Base-by-base conservation (phyloP, 2,329 filamentous ascomycete genomes). In the Arthrobotrys musiformis region DNA sequence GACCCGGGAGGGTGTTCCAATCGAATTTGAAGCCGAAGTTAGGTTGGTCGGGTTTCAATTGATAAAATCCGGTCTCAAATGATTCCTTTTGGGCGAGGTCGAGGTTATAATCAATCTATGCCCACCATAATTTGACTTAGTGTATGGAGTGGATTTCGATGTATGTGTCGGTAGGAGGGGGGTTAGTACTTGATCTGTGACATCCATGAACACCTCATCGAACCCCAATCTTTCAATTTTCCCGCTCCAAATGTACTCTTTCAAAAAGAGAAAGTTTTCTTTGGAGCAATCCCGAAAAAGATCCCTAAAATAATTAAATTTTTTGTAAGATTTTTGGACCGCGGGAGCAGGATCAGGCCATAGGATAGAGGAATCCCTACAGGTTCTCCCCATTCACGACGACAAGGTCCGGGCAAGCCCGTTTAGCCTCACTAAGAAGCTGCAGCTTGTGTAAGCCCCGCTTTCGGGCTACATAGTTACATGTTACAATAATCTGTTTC, bases 401-500 rank as follows among this genome's bases (percentile, higher is more conserved):
- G 62, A 97, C 89, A 15, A 97, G 88, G 70, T 97, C 92, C 0
- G 94, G 93, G 80, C 93, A 97, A 28, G 90, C 83, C 80, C 87
- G 89, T 83, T 89, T 92, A 2, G 94, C 95, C 78, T 97, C 93
- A 64, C 87, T 88, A 82, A 97, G 90, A 79, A 93, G 88, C 86
- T 96, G 93, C 76, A 98, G 87, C 85, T 99, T 98, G 83, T 88
- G 86, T 66, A 94, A 86, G 40, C 89, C 89, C n/a, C 85, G 87
- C 62, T 89, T 86, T 37, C 94, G 90, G 22, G 94, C 94, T 82
- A 92, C 92, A 83, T 98, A 98, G 84, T 98, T 98, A 87, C 93
- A 96, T 3, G 93, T 97, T 22, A 94, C 93, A 44, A 95, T 87
- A 68, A 97, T 97, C 82, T 93, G 92, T 84, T 97, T 97, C 84